Conservation (phyloP, 495 filamentous ascomycete genomes). For the Cairneyella variabilis region DNA sequence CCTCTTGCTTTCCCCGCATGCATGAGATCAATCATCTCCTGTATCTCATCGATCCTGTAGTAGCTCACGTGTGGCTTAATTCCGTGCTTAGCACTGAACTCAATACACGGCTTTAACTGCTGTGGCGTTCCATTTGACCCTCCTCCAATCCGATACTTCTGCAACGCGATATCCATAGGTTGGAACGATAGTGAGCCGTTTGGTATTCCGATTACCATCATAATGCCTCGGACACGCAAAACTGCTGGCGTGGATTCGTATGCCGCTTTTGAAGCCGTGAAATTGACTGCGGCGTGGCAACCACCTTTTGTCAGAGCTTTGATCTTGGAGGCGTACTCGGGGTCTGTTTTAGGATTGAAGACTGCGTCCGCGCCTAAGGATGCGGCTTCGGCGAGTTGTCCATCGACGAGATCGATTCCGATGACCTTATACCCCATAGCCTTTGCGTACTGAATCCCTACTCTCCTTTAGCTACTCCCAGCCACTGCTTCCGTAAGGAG, state of each 20-base stretch:
- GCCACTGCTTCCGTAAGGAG: too few species aligned
- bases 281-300: neutral
- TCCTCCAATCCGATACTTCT: neutral
- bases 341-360: conserved; percentile 9
- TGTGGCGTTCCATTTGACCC: neutral
- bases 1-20: neutral
- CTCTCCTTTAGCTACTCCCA: too few species aligned
- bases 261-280: neutral
- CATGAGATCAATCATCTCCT: neutral
- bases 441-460: conserved; percentile 22
- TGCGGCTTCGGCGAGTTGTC: neutral
- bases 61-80: neutral
- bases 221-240: neutral
- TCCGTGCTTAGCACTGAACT: neutral
- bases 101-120: neutral
- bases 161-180: neutral
- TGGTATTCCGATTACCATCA: neutral
- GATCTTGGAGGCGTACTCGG: conserved; percentile 2
- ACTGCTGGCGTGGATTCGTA: neutral
- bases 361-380: conserved; percentile 2
- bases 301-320: neutral
- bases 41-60: neutral
- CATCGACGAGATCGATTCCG: conserved; percentile 14
- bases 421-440: conserved; percentile 12
- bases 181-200: neutral